A percentile compares a stretch with the other conserved stretches of the same genome.
Conservation (phyloP, 495 filamentous ascomycete species). For the Penicillium bialowiezense region DNA sequence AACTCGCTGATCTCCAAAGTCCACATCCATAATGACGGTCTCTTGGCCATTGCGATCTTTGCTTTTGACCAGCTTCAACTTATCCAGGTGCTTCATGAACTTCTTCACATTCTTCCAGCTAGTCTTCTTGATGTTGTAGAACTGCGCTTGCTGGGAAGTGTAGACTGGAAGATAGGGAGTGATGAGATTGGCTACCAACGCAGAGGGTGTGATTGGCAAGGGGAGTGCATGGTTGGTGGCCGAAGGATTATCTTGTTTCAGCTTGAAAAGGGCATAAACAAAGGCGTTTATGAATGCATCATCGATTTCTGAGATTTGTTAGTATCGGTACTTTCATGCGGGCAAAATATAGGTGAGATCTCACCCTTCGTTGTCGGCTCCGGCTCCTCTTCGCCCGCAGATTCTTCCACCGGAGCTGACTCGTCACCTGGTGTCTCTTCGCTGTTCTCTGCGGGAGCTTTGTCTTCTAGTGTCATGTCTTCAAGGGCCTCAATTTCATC, state of each 20-base stretch:
- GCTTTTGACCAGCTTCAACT: conserved; percentile 57
- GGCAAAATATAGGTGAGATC: no score
- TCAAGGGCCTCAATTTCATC: conserved; percentile 35
- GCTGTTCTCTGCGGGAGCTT: conserved; percentile 26
- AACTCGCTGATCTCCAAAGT: conserved; percentile 57
- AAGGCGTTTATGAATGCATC: conserved; percentile 66
- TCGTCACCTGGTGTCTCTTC: conserved; percentile 21
- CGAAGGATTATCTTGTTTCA: conserved; percentile 49
- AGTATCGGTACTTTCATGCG: conserved; percentile 13
- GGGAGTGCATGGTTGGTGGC: conserved; percentile 51
- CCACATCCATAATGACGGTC: conserved; percentile 63
- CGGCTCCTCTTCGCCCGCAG: conserved; percentile 35
- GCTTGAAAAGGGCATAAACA: conserved; percentile 59
- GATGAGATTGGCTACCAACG: conserved; percentile 62
- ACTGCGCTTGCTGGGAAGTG: conserved; percentile 51
- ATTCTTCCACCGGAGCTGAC: conserved; percentile 9
- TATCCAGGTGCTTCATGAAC: conserved; percentile 70
- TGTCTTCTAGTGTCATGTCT: conserved; percentile 39
- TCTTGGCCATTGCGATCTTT: conserved; percentile 68
- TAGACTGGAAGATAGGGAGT: conserved; percentile 66
- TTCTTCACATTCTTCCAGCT: conserved; percentile 74
- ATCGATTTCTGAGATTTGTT: conserved; percentile 57
- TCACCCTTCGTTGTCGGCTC: conserved; percentile 57
- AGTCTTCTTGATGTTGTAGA: conserved; percentile 69
- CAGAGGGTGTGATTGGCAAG: conserved; percentile 63